Conservation (phyloP, 805 yeast species). For the Millerago galiae region DNA sequence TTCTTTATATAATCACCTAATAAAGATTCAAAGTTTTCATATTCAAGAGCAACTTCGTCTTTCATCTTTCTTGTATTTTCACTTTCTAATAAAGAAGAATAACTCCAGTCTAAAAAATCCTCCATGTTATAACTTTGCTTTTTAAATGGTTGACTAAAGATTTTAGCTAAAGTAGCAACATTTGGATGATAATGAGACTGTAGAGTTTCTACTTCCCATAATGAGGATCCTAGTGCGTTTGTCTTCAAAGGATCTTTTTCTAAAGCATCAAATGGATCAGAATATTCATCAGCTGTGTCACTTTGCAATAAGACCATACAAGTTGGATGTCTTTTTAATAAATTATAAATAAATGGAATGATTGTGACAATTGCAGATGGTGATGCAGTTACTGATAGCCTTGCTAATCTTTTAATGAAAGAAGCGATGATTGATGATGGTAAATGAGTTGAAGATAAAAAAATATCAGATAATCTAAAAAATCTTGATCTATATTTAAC, state of each 20-base stretch:
- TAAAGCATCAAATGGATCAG: slow-evolving; percentile 59
- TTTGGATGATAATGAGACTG: slow-evolving; percentile 91
- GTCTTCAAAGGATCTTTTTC: slow-evolving; percentile 76
- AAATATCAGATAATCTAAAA: slow-evolving; percentile 78
- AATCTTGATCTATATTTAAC: slow-evolving; percentile 81
- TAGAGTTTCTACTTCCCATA: slow-evolving; percentile 86
- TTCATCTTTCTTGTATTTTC: slow-evolving; percentile 61
- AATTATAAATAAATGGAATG: slow-evolving; percentile 87
- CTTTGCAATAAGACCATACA: slow-evolving; percentile 85
- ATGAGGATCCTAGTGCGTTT: slow-evolving; percentile 73
- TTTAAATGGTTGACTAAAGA: slow-evolving; percentile 83
- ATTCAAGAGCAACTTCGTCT: slow-evolving; percentile 73
- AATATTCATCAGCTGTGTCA: slow-evolving; percentile 25
- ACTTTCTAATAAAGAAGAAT: slow-evolving; percentile 54
- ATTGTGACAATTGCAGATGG: slow-evolving; percentile 85
- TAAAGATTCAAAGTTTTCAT: slow-evolving; percentile 34
- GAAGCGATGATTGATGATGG: slow-evolving; percentile 82
- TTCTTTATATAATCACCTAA: slow-evolving; percentile 21
- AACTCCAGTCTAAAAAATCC: slow-evolving; percentile 91
- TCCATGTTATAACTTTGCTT: slow-evolving; percentile 85
- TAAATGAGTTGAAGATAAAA: slow-evolving; percentile 80
- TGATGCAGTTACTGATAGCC: slow-evolving; percentile 69
- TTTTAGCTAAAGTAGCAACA: slow-evolving; percentile 84
- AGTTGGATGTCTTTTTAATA: slow-evolving; percentile 85
- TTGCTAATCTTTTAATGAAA: slow-evolving; percentile 75